These are phyloP conservation scores for Botrytis deweyae DNA, from an alignment of 2,329 filamentous ascomycete genomes.

Conservation along the genomic window DNA sequence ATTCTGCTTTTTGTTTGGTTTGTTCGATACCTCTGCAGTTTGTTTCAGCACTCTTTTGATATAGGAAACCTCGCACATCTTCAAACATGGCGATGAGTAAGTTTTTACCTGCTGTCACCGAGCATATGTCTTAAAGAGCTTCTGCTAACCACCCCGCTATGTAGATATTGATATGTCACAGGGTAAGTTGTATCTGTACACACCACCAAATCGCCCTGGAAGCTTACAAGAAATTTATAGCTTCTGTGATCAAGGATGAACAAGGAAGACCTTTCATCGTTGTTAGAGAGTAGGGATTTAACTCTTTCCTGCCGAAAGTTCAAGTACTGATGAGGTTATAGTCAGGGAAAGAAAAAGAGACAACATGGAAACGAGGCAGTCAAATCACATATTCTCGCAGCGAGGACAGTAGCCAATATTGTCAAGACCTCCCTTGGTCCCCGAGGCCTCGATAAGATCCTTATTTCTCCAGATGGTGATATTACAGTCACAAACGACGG, in stretches of 20 bases:
- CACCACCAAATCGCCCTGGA: not conserved
- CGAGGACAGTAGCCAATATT: slow-evolving; percentile 92
- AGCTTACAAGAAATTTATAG: slow-evolving; percentile 43
- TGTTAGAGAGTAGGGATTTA: slow-evolving; percentile 79
- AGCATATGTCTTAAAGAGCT: slow-evolving; percentile 33
- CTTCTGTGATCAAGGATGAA: slow-evolving; percentile 89
- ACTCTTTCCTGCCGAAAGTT: slow-evolving; percentile 26
- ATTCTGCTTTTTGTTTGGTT: slow-evolving; percentile 10
- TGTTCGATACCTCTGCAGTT: slow-evolving; percentile 11
- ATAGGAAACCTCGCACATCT: slow-evolving; percentile 26
- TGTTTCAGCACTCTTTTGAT: slow-evolving; percentile 16
- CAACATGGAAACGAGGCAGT: slow-evolving; percentile 96
- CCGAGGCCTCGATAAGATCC: slow-evolving; percentile 95
- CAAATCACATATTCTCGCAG: slow-evolving; percentile 96
- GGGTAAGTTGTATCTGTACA: slow-evolving; percentile 54
- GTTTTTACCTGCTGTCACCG: slow-evolving; percentile 35
- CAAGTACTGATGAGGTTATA: slow-evolving; percentile 43
- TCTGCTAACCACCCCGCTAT: slow-evolving; percentile 31
- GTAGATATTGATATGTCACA: slow-evolving; percentile 81
- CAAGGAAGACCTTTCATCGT: slow-evolving; percentile 96
- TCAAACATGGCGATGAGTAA: slow-evolving; percentile 60
- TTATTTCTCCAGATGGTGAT: slow-evolving; percentile 97
- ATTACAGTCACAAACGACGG: slow-evolving; percentile 99
- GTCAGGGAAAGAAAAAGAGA: slow-evolving; percentile 96
- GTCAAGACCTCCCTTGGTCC: slow-evolving; percentile 96